phyloP scores from a whole-genome alignment of 495 filamentous ascomycete species.

The Lophiostoma macrostomum region DNA sequence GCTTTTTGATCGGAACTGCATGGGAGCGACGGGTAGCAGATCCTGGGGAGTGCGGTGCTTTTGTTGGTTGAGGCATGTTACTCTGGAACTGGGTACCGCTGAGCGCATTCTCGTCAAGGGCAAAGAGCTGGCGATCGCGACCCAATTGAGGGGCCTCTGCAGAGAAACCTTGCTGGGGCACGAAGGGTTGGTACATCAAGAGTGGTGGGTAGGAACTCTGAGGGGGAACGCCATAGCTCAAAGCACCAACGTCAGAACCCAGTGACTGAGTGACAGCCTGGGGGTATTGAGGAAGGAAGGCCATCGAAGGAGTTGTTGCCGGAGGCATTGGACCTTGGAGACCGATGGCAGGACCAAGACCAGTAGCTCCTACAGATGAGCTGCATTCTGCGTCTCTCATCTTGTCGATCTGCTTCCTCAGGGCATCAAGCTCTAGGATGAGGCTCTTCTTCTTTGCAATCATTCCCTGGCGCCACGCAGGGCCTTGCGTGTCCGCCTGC shows the following conservation, averaged over 20 bases:
- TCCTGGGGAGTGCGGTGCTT: conserved; percentile 11
- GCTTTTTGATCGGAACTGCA: conserved; percentile 37
- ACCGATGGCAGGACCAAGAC: too few species aligned
- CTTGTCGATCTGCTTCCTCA: conserved; percentile 27
- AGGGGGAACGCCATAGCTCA: neutral
- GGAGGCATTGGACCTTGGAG: neutral
- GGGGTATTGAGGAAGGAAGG: conserved; percentile 15
- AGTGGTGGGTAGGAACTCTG: conserved; percentile 5
- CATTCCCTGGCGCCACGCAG: conserved; percentile 17
- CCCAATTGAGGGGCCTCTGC: neutral
- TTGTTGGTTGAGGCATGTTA: neutral
- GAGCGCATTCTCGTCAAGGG: neutral
- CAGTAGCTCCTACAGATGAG: too few species aligned
- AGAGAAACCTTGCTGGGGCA: neutral
- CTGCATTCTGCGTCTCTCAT: too few species aligned
- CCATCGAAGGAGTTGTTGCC: neutral
- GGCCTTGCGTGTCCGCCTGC: conserved; percentile 4
- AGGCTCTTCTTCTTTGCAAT: conserved; percentile 29
- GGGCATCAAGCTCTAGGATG: conserved; percentile 24
- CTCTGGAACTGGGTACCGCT: neutral
- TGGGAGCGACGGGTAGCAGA: conserved; percentile 35
- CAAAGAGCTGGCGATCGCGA: neutral
- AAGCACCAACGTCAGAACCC: neutral
- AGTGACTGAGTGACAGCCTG: conserved; percentile 4
- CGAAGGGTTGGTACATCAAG: conserved; percentile 15